These are phyloP conservation scores for Flaveria floridana DNA, from an alignment of 140 eudicot genomes.

Conservation along the genomic window DNA sequence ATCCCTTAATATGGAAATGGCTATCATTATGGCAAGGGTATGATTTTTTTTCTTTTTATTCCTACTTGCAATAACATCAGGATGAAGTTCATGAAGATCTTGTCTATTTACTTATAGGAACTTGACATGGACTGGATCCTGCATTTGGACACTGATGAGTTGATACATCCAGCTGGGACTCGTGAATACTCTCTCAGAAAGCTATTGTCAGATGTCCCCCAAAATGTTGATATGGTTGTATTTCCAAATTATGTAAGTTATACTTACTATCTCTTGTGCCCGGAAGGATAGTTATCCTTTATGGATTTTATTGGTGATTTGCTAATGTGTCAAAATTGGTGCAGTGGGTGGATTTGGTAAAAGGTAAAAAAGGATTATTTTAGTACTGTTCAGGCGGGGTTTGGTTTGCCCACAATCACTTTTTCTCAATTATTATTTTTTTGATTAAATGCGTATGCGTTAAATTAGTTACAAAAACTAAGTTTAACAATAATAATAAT, in stretches of 20 bases:
- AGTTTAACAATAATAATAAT: background rate
- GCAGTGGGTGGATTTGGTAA: background rate
- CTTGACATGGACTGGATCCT: constrained; percentile 72
- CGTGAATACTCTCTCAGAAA: constrained; percentile 62
- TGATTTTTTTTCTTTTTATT: constrained; percentile 6
- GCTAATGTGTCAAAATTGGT: background rate
- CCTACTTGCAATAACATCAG: background rate
- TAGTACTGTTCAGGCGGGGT: background rate
- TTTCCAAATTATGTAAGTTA: constrained; percentile 76
- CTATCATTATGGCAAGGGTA: constrained; percentile 83
- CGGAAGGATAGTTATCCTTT: background rate
- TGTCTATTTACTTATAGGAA: constrained; percentile 41
- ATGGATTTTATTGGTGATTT: background rate
- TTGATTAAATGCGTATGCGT: background rate
- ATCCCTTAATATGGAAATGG: constrained; percentile 84
- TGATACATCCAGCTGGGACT: constrained; percentile 69
- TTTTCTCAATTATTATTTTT: background rate
- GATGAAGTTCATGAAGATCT: constrained; percentile 19
- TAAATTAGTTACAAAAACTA: background rate
- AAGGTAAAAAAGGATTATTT: background rate
- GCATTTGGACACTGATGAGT: constrained; percentile 79
- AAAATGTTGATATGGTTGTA: constrained; percentile 61
- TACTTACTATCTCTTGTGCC: background rate
- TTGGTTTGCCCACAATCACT: background rate
- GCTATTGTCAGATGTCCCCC: constrained; percentile 52